Percentiles rank a stretch among this genome's conserved stretches.
Conservation (phyloP, 345 rosid genomes). For the Arabis hirsuta region DNA sequence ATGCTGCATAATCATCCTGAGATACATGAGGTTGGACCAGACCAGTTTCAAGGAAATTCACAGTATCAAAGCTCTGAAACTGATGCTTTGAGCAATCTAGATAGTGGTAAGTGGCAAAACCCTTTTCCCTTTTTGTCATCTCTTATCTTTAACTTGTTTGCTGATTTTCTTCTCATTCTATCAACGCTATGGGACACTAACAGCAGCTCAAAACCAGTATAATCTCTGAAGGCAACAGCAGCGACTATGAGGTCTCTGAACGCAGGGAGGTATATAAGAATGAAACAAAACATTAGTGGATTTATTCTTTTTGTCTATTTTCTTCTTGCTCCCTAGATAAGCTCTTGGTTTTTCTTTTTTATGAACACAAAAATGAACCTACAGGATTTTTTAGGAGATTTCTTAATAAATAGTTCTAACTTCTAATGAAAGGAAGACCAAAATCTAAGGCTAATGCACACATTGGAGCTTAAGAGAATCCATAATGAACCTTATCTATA, state of each 20-base stretch:
- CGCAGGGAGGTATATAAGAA: neutral
- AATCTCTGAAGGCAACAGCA: neutral
- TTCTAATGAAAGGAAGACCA: neutral
- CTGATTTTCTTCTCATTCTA: neutral
- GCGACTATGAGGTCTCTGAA: neutral
- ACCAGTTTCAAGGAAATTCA: neutral
- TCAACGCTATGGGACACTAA: neutral
- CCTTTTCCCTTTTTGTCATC: neutral
- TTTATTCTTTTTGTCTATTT: neutral
- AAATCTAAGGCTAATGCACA: slow-evolving; percentile 1
- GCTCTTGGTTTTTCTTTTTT: neutral
- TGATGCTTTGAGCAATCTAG: slow-evolving; percentile 11
- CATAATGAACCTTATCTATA: neutral
- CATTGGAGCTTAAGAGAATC: neutral
- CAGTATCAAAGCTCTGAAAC: neutral
- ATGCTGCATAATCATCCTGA: neutral
- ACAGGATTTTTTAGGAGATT: slow-evolving; percentile 2
- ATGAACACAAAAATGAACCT: neutral
- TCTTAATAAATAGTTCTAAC: slow-evolving; percentile 8
- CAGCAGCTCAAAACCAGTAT: neutral
- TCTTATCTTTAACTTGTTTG: neutral
- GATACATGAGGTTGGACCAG: neutral
- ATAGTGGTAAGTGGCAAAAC: slow-evolving; percentile 24
- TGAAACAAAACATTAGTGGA: slow-evolving; percentile 14
- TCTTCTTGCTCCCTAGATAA: neutral